Evolutionary conservation across 768 basidiomycete species (phyloP), one percentile per base, ranked within the genome.

Genomic region (Agrocybe praecox): DNA sequence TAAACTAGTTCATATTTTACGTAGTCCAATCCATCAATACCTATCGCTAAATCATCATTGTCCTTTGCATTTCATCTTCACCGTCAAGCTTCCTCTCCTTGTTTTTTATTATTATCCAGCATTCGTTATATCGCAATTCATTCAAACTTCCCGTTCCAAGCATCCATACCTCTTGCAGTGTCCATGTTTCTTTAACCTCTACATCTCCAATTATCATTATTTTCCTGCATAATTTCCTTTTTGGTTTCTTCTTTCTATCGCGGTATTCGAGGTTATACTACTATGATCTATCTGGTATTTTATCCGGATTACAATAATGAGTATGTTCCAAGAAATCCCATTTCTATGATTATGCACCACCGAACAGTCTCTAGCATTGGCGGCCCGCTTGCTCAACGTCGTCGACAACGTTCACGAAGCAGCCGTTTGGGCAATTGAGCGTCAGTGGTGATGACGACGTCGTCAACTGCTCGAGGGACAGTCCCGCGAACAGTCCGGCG

Each of bases 151-250:
- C 18, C 42, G 44, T 19, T 43, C 23, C 43, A 33, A 45, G 52
- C 43, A 53, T 42, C n/a, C 52, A 53, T 46, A 12, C 43, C 51
- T 44, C 26, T 52, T 43, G 24, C 36, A 23, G 17, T 45, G 12
- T 32, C 48, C 57, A 53, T 44, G 40, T 40, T 40, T 24, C 17
- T 17, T 23, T 53, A 47, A 50, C 49, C 43, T 53, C 36, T 58
- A 46, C 49, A 58, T 50, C 32, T 48, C 23, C 53, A 47, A 55
- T 48, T 48, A 58, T 58, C 49, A 40, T 58, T 58, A 58, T 56
- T 54, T 48, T 49, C 49, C 57, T 58, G 56, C 56, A 53, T 58
- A 58, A 47, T 58, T 33, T 52, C 46, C 14, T 19, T 42, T 49
- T 46, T 46, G 42, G 22, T 34, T 46, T n/a, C 34, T 49, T 12